Evolutionary conservation across 768 basidiomycete genomes (phyloP).

Genomic region (Hericium rajendrae): DNA sequence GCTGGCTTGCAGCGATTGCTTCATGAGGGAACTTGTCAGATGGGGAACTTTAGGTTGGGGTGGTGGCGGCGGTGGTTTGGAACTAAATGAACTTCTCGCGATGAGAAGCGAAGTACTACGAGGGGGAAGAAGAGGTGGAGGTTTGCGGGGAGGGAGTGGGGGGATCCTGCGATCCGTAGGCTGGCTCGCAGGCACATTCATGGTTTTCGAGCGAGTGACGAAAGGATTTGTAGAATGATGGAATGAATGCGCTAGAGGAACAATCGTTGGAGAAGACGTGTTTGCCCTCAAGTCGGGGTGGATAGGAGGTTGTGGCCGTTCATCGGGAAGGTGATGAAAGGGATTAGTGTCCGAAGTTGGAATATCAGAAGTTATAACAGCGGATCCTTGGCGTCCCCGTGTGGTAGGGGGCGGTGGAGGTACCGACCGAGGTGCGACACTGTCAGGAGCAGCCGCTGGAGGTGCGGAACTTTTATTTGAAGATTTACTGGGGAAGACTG

Average conservation of each 20-base stretch:
- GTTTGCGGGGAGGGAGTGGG: conserved; percentile 15
- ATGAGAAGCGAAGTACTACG: background rate
- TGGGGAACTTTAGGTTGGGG: conserved; percentile 28
- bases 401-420: background rate
- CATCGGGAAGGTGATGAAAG: conserved; percentile 6
- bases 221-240: conserved; percentile 15
- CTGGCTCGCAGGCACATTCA: background rate
- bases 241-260: conserved; percentile 1
- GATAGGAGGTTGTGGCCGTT: conserved; percentile 9
- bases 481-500: too few species aligned
- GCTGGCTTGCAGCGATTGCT: conserved; percentile 64
- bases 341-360: conserved; percentile 15
- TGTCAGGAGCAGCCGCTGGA: background rate
- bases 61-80: conserved; percentile 13
- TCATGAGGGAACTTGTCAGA: conserved; percentile 55
- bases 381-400: conserved; percentile 6
- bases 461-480: too few species aligned
- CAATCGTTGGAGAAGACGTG: conserved; percentile 9
- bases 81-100: background rate
- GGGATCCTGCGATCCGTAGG: conserved; percentile 5
- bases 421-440: background rate
- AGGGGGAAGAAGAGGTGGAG: conserved; percentile 10
- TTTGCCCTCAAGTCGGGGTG: conserved; percentile 8
- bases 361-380: conserved; percentile 6
- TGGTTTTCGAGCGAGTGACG: conserved; percentile 6